Evolutionary conservation across 1,284 basidiomycete species (phyloP).

Genomic region (Ceratobasidium papillatum): DNA sequence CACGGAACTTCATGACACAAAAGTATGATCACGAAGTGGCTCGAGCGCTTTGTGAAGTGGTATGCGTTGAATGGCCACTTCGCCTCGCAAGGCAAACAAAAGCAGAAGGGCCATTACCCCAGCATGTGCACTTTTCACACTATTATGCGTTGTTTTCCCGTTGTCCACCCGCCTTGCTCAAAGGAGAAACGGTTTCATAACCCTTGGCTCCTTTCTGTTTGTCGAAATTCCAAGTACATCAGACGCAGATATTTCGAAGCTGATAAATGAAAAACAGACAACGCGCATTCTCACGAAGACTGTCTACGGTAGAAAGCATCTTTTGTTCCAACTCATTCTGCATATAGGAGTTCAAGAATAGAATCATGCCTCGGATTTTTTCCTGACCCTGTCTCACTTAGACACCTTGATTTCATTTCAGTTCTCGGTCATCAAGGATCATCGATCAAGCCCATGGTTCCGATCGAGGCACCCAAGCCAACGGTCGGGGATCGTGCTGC

Average conservation of each 20-base stretch:
- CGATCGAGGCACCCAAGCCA: background rate
- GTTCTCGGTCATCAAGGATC: background rate
- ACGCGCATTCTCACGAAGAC: slow-evolving; percentile 6
- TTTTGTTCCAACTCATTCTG: background rate
- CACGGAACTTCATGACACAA: no score
- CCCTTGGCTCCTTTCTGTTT: no score
- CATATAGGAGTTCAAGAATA: background rate
- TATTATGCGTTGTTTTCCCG: no score
- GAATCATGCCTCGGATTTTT: background rate
- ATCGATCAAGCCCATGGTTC: background rate
- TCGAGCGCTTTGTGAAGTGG: no score
- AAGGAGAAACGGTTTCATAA: no score
- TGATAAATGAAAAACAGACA: slow-evolving; percentile 14
- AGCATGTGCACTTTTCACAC: no score
- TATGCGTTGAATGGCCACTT: no score
- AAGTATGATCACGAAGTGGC: no score
- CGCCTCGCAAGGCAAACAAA: no score
- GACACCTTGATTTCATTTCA: background rate
- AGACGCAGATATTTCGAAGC: slow-evolving; percentile 16
- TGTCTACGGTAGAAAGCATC: background rate
- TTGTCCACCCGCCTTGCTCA: no score
- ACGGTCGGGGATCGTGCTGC: background rate
- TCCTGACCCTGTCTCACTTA: background rate
- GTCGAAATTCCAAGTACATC: background rate
- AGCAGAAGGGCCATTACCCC: no score